Evolutionary conservation across 192 early-diverging fungal genomes (phyloP), one percentile per base, ranked within the genome.

Genomic region (Cladochytrium replicatum): DNA sequence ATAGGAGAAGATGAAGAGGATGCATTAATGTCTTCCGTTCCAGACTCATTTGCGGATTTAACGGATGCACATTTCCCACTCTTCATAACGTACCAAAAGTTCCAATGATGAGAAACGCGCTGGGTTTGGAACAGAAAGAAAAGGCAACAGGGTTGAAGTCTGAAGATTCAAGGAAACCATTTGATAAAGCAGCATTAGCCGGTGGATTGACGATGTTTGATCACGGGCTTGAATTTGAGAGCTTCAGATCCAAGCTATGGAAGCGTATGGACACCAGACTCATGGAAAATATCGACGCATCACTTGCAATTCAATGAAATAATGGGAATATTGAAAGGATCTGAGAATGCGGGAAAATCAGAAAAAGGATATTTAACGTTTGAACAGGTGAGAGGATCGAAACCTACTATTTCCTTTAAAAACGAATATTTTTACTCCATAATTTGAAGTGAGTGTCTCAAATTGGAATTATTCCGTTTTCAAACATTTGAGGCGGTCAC

Each of bases 241-340:
- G 50, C 8, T 57, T 57, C 31, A 19, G 13, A 11, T 44, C 47
- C 24, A 54, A 47, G 11, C 48, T 37, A n/a, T 52, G 50, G 50
- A 22, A 6, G 6, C 50, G 15, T 24, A 52, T 52, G 6, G 19
- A 48, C 21, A 9, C 43, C 13, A 46, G 55, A 2, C 19, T 55
- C 23, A 58, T 43, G 6, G 6, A 19, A 11, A 40, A 40, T 7
- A 37, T 60, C n/a, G 52, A 60, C 27, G 23, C 32, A 9, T 25
- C 52, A n/a, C 9, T 21, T 58, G 17, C 50, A 29, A 24, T 54
- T 55, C 26, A 60, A 17, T 58, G 58, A 60, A 29, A 55, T 60
- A 23, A 60, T 60, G 58, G 58, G 58, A 7, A 49, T 60, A 11
- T 47, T 60, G 1, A 60, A 60, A 37, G 58, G 58, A 6, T 19